These are phyloP conservation scores for Punica granatum DNA, from an alignment of 345 rosid genomes.

Conservation along the genomic window DNA sequence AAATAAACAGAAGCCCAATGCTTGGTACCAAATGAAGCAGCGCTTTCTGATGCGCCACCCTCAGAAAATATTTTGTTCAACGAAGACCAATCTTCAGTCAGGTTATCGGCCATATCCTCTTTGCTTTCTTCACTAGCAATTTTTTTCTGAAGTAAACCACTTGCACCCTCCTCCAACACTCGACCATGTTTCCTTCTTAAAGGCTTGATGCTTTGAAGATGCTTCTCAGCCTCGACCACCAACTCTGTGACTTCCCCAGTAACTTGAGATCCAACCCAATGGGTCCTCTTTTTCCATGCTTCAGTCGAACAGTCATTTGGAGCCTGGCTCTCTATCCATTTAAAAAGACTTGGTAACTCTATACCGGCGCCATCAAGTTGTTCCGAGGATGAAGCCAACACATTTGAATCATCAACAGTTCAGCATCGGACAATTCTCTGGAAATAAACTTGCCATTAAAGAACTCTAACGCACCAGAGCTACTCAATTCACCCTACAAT, in stretches of 20 bases:
- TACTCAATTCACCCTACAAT: too few relatives aligned
- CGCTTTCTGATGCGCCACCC: constrained; percentile 37
- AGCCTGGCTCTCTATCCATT: constrained; percentile 76
- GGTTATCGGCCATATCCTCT: constrained; percentile 33
- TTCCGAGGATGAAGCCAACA: too few relatives aligned
- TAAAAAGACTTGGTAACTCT: constrained; percentile 79
- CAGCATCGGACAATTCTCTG: too few relatives aligned
- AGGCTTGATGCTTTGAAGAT: constrained; percentile 77
- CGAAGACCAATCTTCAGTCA: constrained; percentile 63
- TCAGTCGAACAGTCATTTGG: constrained; percentile 80
- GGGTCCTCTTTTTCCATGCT: constrained; percentile 89
- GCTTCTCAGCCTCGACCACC: constrained; percentile 79
- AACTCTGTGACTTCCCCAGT: constrained; percentile 55
- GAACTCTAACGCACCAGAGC: too few relatives aligned
- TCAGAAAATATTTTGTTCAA: constrained; percentile 59
- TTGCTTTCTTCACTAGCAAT: constrained; percentile 34
- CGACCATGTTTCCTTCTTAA: constrained; percentile 87
- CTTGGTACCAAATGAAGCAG: constrained; percentile 63
- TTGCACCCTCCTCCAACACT: constrained; percentile 95
- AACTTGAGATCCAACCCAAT: constrained; percentile 87
- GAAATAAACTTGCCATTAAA: too few relatives aligned
- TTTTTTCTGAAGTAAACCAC: constrained; percentile 89
- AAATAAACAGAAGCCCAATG: constrained; percentile 95
- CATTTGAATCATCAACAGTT: too few relatives aligned
- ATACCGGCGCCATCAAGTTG: constrained; percentile 99